These are phyloP conservation scores for Barnettozyma sp. DNA, from an alignment of 805 yeast genomes.

Conservation along the genomic window DNA sequence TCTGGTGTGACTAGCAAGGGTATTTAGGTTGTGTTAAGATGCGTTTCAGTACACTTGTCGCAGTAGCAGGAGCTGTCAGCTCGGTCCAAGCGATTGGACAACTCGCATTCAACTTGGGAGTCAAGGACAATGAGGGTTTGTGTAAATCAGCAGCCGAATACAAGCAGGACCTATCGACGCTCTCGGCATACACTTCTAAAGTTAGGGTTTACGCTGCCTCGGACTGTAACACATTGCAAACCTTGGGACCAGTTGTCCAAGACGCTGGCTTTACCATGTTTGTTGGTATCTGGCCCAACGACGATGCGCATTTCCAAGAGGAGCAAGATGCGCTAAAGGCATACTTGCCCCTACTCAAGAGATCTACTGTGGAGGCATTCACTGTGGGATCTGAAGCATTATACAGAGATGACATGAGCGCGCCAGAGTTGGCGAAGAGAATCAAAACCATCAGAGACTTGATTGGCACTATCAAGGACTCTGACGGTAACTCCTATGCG, in stretches of 20 bases:
- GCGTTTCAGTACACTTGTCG: conserved; percentile 20
- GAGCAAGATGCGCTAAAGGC: conserved; percentile 67
- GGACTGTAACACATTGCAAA: conserved; percentile 86
- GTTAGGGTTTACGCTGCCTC: conserved; percentile 87
- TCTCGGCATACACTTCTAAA: conserved; percentile 52
- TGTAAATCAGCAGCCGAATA: conserved; percentile 75
- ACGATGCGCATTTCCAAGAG: conserved; percentile 63
- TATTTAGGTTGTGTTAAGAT: conserved; percentile 11
- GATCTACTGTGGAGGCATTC: conserved; percentile 63
- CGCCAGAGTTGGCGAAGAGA: conserved; percentile 60
- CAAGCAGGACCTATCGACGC: conserved; percentile 53
- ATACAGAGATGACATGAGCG: conserved; percentile 82
- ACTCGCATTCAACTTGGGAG: conserved; percentile 85
- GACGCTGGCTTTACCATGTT: conserved; percentile 66
- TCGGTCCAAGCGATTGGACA: conserved; percentile 55
- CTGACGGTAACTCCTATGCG: conserved; percentile 70
- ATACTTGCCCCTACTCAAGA: conserved; percentile 68
- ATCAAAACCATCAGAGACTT: conserved; percentile 58
- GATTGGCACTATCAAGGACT: conserved; percentile 59
- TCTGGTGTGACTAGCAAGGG: too few relatives aligned
- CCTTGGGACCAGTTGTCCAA: conserved; percentile 82
- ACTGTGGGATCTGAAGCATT: conserved; percentile 94
- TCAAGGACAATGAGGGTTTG: conserved; percentile 60
- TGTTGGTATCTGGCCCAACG: conserved; percentile 93
- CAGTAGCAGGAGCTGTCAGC: conserved; percentile 40